Conservation (phyloP, 176 grass and related monocot genomes). For the Musa itinerans region DNA sequence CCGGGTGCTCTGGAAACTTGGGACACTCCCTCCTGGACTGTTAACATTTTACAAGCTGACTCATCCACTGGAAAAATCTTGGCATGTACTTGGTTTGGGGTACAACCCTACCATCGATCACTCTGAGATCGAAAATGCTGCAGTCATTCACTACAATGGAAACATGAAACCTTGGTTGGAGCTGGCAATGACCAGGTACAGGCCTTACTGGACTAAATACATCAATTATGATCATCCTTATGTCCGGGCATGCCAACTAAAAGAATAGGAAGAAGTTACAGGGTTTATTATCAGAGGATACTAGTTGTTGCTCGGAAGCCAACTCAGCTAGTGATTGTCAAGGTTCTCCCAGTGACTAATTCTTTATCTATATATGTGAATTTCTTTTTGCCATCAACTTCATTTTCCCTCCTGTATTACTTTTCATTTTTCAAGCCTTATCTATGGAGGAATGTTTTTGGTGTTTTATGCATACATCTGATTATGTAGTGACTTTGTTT, state of each 20-base stretch:
- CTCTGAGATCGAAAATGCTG: slow-evolving; percentile 14
- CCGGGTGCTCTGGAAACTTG: slow-evolving; percentile 10
- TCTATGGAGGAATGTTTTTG: neutral
- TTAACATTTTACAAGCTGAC: slow-evolving; percentile 17
- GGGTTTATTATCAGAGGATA: neutral
- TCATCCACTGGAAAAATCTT: slow-evolving; percentile 5
- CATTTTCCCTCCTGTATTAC: neutral
- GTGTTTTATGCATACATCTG: neutral
- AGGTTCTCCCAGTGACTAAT: neutral
- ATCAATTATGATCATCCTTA: slow-evolving; percentile 43
- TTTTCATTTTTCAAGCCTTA: neutral
- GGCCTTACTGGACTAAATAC: slow-evolving; percentile 50
- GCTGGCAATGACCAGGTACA: slow-evolving; percentile 47
- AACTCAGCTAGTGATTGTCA: neutral
- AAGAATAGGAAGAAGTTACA: slow-evolving; percentile 22
- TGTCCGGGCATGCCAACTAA: slow-evolving; percentile 41
- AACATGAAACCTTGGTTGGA: slow-evolving; percentile 38
- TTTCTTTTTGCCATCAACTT: too few species aligned
- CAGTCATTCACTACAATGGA: slow-evolving; percentile 14
- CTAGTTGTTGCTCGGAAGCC: neutral
- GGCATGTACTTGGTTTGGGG: slow-evolving; percentile 19
- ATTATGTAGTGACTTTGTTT: neutral
- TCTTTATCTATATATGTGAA: too few species aligned
- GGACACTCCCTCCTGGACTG: slow-evolving; percentile 9
- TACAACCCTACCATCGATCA: slow-evolving; percentile 12